Evolutionary conservation across 495 filamentous ascomycete genomes (phyloP), one percentile per base, ranked within the genome.

Genomic region (Neurospora sp.): DNA sequence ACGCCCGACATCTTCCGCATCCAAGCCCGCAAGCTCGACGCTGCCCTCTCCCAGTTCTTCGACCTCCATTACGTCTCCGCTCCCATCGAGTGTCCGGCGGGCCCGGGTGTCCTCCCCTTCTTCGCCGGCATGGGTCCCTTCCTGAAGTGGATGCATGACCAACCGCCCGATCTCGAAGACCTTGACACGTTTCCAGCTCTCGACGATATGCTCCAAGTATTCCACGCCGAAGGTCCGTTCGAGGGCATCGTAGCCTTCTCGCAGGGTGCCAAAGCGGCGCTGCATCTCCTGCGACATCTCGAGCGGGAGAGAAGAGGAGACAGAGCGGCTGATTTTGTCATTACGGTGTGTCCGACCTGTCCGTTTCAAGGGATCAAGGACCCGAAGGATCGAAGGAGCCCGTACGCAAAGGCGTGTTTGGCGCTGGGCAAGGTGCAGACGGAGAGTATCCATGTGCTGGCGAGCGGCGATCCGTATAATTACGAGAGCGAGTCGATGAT

Each of bases 161-260:
- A 20, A 6, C 7, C 39, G 2, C 20, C 39, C 7, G 40, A 37
- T 10, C 27, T 68, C 9, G 73, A 75, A 27, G 40, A 76, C 0
- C 70, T 72, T 3, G 72, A 75, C 61, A 35, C 70, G 16, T 53
- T 31, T 16, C 41, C 38, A 1, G 68, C 59, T n/a, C 72, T 78
- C 1, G 45, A 53, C 1, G 16, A 65, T 7, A 59, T 78, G 9
- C 70, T 75, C 6, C 38, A 35, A 10, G 35, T 68, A 5, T 73
- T 73, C 59, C 44, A 70, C 14, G 10, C 37, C 22, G 38, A 78
- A 12, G 77, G 76, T 1, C 76, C 76, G 0, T 76, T 79, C 37
- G 77, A 79, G 1, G 79, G 79, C 10, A n/a, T 81, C 5, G 69
- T 81, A 0, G 79, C 71, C 37, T 80, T 81, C 38, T 80, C 79